phyloP scores from a whole-genome alignment of 2,329 filamentous ascomycete genomes.

The Fusarium oligoseptatum region DNA sequence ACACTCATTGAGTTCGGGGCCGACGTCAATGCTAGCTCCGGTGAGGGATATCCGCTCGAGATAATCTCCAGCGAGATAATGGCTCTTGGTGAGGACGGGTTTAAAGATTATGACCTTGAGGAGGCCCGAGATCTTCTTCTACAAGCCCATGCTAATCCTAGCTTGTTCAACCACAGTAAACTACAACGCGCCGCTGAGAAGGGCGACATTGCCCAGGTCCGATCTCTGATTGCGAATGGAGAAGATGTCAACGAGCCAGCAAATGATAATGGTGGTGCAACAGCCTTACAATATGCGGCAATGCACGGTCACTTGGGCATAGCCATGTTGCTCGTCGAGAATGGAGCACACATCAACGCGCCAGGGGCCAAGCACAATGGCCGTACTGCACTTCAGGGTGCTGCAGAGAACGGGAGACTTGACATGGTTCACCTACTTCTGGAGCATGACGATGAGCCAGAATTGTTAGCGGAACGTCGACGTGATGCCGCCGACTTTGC shows the following conservation, averaged over 20 bases:
- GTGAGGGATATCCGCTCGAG: neutral
- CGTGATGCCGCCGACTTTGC: neutral
- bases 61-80: neutral
- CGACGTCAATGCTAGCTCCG: no score
- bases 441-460: neutral
- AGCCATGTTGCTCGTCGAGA: neutral
- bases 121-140: neutral
- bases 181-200: neutral
- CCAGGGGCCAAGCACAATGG: neutral
- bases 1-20: no score
- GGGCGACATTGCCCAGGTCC: neutral
- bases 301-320: neutral
- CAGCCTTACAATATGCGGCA: neutral
- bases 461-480: neutral
- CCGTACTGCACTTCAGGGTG: neutral
- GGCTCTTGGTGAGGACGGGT: no score
- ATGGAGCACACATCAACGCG: neutral
- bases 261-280: neutral
- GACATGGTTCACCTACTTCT: neutral
- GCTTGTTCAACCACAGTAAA: neutral
- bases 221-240: neutral
- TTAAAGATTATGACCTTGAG: no score
- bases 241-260: neutral
- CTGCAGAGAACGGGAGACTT: neutral
- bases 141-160: neutral